Evolutionary conservation across 2,329 filamentous ascomycete species (phyloP), one percentile per base, ranked within the genome.

Genomic region (Pleoardoris graminearum): DNA sequence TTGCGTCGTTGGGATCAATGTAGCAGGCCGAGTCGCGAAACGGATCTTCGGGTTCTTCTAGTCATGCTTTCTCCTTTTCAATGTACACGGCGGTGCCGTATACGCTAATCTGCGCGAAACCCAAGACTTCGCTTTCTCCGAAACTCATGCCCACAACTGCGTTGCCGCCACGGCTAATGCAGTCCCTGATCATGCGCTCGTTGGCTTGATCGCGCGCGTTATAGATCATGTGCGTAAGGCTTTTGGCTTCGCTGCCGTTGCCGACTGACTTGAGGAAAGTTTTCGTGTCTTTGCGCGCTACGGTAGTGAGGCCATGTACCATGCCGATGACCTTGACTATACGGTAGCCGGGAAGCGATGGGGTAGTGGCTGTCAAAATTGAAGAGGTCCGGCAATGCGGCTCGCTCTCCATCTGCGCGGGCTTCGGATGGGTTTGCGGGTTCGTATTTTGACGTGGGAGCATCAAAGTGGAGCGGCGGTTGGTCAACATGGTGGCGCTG

Each of bases 381-480:
- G 67, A 63, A 19, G 60, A 61, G 21, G 61, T 66, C 35, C 62
- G 59, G 47, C 67, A 67, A 47, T 61, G 61, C 1, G 64, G 64
- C 53, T 69, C 67, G n/a, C 58, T 57, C 36, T 67, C 62, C 17
- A 60, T 29, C 11, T 44, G 62, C 35, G 53, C 23, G 17, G 56
- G 48, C 1, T 56, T 51, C 6, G 51, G 27, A 2, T 46, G 49
- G 19, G 46, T 54, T 25, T 37, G 50, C 14, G 61, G 50, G 32
- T 53, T 53, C 46, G 56, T 25, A 50, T 51, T 48, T 58, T 66
- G n/a, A 56, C 44, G 44, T 16, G 66, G 60, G n/a, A 66, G 57
- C 53, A 68, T 66, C 69, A 72, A 68, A 22, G 65, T 72, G 12
- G 68, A 71, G 53, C 66, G 68, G 50, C 68, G 68, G 56, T 72